These are phyloP conservation scores for Paradendryphiella salina DNA, from an alignment of 2,329 filamentous ascomycete species.

Conservation along the genomic window DNA sequence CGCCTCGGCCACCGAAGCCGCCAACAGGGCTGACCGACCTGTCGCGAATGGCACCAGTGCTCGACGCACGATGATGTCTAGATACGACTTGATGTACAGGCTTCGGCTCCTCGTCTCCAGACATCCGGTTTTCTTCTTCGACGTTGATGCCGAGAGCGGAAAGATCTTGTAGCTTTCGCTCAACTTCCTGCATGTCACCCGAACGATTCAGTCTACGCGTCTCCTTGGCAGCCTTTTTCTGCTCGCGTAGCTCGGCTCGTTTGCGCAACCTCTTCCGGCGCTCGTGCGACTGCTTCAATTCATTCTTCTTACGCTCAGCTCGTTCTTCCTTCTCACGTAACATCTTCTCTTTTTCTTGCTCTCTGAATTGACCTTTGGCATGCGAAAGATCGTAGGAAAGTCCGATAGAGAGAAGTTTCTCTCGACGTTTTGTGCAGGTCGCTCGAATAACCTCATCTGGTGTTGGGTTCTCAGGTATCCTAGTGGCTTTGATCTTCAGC, in stretches of 20 bases:
- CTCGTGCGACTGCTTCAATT: constrained; percentile 46
- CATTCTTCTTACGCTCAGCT: constrained; percentile 41
- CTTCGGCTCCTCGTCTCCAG: constrained; percentile 38
- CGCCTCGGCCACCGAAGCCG: constrained; percentile 37
- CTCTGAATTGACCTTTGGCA: constrained; percentile 62
- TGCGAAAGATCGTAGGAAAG: constrained; percentile 72
- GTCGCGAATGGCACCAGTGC: constrained; percentile 33
- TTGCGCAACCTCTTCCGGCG: constrained; percentile 43
- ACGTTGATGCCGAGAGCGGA: constrained; percentile 42
- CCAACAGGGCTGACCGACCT: constrained; percentile 40
- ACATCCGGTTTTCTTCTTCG: constrained; percentile 37
- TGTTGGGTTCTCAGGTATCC: constrained; percentile 54
- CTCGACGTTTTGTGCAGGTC: constrained; percentile 64
- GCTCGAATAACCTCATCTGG: constrained; percentile 70
- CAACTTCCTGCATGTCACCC: constrained; percentile 33
- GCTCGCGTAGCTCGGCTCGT: constrained; percentile 44
- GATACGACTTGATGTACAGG: constrained; percentile 34
- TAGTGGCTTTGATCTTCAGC: constrained; percentile 71
- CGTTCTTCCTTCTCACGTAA: constrained; percentile 47
- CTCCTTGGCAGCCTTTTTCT: constrained; percentile 45
- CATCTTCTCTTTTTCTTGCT: constrained; percentile 54
- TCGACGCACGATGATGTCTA: constrained; percentile 36
- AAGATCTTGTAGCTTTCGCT: constrained; percentile 34
- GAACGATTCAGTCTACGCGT: constrained; percentile 27
- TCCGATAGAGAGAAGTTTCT: constrained; percentile 74